Evolutionary conservation across 2,329 filamentous ascomycete genomes (phyloP).

Genomic region (Aspergillus fructus): DNA sequence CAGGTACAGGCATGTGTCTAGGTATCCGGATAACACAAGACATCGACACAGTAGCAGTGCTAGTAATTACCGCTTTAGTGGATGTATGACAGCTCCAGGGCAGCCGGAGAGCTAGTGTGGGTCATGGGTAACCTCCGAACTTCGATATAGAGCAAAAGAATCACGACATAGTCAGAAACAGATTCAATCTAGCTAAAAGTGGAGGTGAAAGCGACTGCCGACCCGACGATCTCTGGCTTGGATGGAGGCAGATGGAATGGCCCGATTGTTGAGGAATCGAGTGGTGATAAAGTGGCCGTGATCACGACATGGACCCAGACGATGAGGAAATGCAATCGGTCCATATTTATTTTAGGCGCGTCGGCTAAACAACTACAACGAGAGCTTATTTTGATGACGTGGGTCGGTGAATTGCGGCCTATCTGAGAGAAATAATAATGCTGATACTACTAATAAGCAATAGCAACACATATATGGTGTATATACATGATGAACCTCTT

Average conservation of each 20-base stretch:
- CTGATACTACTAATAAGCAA: neutral
- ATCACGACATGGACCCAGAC: neutral
- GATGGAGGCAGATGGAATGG: neutral
- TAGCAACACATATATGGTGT: neutral
- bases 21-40: neutral
- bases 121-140: neutral
- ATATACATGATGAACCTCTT: neutral
- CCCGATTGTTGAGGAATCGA: neutral
- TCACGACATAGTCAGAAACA: neutral
- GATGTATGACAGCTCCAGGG: neutral
- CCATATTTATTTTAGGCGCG: neutral
- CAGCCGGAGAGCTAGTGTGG: neutral
- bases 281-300: neutral
- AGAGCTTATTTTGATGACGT: neutral
- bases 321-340: neutral
- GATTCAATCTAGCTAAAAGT: neutral
- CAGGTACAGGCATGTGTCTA: neutral
- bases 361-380: constrained; percentile 1
- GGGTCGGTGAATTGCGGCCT: neutral
- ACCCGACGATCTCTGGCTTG: neutral
- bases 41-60: neutral
- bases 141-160: neutral
- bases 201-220: constrained; percentile 6
- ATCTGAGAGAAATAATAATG: neutral
- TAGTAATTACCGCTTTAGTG: too few relatives aligned